A percentile compares a stretch with the other conserved stretches of the same genome.
Conservation (phyloP, 805 yeast genomes). For the Cephaloascus fragrans region DNA sequence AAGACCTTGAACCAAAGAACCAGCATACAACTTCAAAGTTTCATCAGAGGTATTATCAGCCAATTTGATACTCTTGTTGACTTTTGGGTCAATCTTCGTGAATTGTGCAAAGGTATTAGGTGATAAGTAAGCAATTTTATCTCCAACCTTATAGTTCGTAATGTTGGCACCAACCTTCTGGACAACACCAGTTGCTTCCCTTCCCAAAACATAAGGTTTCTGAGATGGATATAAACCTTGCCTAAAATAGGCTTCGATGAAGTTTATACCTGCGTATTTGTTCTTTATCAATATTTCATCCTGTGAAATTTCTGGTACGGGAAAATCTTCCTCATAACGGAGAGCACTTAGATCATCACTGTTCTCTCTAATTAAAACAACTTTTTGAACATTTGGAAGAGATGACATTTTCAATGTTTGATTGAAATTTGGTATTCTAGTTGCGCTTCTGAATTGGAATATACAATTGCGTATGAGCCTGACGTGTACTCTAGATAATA, state of each 20-base stretch:
- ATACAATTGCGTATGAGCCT: too few species aligned
- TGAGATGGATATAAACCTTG: conserved; percentile 60
- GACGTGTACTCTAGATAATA: too few species aligned
- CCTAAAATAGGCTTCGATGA: conserved; percentile 77
- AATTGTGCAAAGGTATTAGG: conserved; percentile 63
- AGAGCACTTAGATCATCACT: conserved; percentile 51
- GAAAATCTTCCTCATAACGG: conserved; percentile 40
- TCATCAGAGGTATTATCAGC: conserved; percentile 39
- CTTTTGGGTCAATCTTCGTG: conserved; percentile 33
- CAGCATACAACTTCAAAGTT: conserved; percentile 46
- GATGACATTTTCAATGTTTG: too few species aligned
- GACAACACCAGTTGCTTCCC: conserved; percentile 66
- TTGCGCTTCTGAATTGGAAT: too few species aligned
- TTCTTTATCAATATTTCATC: conserved; percentile 64
- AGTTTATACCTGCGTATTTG: conserved; percentile 71
- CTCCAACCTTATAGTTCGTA: conserved; percentile 50
- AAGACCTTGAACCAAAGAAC: conserved; percentile 58
- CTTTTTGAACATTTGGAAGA: conserved; percentile 51
- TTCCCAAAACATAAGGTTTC: conserved; percentile 59
- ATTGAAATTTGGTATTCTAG: too few species aligned
- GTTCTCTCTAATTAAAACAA: conserved; percentile 38
- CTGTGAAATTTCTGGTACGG: conserved; percentile 47
- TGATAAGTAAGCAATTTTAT: conserved; percentile 52
- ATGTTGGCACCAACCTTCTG: conserved; percentile 57
- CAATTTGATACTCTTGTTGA: conserved; percentile 33